phyloP scores from a whole-genome alignment of 768 basidiomycete species.

The Termitomyces sp. region DNA sequence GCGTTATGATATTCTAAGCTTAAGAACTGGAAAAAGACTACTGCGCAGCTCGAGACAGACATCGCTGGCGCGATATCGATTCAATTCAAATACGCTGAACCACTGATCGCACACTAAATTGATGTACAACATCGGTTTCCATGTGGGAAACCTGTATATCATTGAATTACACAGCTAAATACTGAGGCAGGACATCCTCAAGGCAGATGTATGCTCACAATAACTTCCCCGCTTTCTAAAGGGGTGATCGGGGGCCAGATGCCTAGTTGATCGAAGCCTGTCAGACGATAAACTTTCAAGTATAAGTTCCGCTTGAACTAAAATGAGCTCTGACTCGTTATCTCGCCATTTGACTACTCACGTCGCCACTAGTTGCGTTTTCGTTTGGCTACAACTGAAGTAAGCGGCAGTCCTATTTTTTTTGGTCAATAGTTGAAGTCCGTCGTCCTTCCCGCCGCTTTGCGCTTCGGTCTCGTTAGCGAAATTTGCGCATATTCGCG shows the following conservation, averaged over 20 bases:
- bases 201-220: background rate
- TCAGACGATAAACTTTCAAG: constrained; percentile 42
- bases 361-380: constrained; percentile 10
- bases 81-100: background rate
- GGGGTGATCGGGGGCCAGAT: constrained; percentile 36
- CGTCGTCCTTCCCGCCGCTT: constrained; percentile 4
- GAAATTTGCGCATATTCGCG: background rate
- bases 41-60: background rate
- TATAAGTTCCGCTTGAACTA: constrained; percentile 61
- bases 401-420: constrained; percentile 3
- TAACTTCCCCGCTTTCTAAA: constrained; percentile 8
- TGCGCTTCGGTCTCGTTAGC: constrained; percentile 18
- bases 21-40: too few species aligned
- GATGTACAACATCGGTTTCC: background rate
- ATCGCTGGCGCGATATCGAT: background rate
- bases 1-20: background rate
- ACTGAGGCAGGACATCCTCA: background rate
- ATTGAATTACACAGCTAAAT: background rate
- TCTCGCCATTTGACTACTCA: constrained; percentile 37
- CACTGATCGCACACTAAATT: background rate
- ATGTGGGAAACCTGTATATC: background rate
- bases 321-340: constrained; percentile 37
- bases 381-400: constrained; percentile 1
- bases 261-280: constrained; percentile 44
- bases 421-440: background rate